Evolutionary conservation across 2,329 filamentous ascomycete species (phyloP), one percentile per base, ranked within the genome.

Genomic region (Fusarium sp.): DNA sequence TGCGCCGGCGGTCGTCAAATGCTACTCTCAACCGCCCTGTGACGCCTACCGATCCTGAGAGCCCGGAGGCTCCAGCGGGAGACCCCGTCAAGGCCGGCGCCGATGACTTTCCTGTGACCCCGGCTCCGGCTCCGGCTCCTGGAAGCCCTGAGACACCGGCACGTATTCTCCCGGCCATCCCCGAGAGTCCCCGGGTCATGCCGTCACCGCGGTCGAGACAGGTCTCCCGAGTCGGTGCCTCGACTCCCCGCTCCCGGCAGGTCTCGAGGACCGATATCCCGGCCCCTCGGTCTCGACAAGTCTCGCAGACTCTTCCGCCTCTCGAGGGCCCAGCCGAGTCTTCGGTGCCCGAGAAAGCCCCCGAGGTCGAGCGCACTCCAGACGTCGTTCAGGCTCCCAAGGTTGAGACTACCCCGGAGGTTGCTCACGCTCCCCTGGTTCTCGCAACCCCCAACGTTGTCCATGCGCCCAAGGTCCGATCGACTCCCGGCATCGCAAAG

Each of bases 1-100:
- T 68, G 39, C 50, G 47, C 13, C 67, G 59, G 4, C 66, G 60
- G 11, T 51, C 69, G 2, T 70, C 72, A 6, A 74, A 59, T n/a
- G 34, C 71, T 7, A 55, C 67, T 2, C 30, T 71, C 5, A 73
- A 65, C 12, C 59, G 59, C 0, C 71, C 68, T 7, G 43, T 44
- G 2, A 73, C 72, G 2, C 67, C 69, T 8, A 63, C 48, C 9
- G 53, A 57, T 12, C 55, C 36, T 3, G 48, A 64, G 10, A 18
- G 6, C 3, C 37, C 47, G 1, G 46, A 68, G 18, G 37, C 37
- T 11, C 6, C 48, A 4, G 41, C n/a, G 10, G 39, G 46, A 15
- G 66, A 72, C 16, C 62, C 68, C 2, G 65, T 68, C 7, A 66
- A 70, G 16, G 13, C 41, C 5, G 18, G n/a, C 30, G 36, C 41